These are phyloP conservation scores for Salix dunnii DNA, from an alignment of 345 rosid species.

Conservation along the genomic window DNA sequence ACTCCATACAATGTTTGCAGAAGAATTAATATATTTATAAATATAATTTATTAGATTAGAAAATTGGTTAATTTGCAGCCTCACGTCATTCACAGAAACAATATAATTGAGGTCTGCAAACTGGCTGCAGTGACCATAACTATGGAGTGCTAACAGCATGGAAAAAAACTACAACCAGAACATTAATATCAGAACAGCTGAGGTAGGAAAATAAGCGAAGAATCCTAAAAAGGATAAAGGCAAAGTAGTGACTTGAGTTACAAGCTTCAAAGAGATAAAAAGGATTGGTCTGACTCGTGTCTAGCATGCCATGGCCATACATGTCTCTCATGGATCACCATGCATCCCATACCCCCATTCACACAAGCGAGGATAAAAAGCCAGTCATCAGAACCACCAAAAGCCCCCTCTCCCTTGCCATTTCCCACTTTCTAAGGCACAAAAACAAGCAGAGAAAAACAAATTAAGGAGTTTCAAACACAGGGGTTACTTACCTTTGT, in stretches of 20 bases:
- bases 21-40: background rate
- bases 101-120: background rate
- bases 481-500: background rate
- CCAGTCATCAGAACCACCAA: constrained; percentile 44
- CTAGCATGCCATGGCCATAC: constrained; percentile 26
- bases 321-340: constrained; percentile 18
- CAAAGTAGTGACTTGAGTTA: constrained; percentile 30
- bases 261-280: constrained; percentile 32
- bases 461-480: background rate
- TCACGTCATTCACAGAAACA: background rate
- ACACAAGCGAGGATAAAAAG: constrained; percentile 59
- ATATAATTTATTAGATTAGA: background rate
- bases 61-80: background rate
- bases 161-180: background rate
- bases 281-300: constrained; percentile 20
- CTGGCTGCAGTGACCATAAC: background rate
- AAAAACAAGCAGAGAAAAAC: background rate
- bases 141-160: background rate
- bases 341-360: constrained; percentile 19
- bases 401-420: constrained; percentile 40
- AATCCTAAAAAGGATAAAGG: constrained; percentile 33
- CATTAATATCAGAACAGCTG: background rate
- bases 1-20: background rate
- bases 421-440: background rate
- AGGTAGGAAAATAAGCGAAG: constrained; percentile 2